These are phyloP conservation scores for Leccinum proliferum DNA, from an alignment of 1,284 basidiomycete genomes.

Conservation along the genomic window DNA sequence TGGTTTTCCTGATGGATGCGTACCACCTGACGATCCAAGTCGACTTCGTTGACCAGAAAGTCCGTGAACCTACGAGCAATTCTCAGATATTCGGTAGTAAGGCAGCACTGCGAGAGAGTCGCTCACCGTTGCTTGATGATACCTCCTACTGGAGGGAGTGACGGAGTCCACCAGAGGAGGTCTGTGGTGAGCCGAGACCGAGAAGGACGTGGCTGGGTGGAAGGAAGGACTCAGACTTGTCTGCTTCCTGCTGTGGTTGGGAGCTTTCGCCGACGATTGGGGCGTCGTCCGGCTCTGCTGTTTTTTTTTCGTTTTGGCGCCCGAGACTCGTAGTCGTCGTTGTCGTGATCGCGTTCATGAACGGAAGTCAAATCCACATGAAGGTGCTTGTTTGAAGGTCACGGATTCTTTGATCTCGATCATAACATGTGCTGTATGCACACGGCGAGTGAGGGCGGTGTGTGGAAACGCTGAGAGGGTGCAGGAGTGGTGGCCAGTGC, in stretches of 20 bases:
- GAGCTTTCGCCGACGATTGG: slow-evolving; percentile 5
- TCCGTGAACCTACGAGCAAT: slow-evolving; percentile 75
- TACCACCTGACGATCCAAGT: slow-evolving; percentile 71
- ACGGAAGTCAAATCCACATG: slow-evolving; percentile 31
- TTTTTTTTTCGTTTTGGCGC: slow-evolving; percentile 41
- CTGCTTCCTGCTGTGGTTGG: slow-evolving; percentile 5
- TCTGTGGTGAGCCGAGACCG: slow-evolving; percentile 37
- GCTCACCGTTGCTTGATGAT: slow-evolving; percentile 92
- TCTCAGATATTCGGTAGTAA: slow-evolving; percentile 6
- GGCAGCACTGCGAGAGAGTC: slow-evolving; percentile 1
- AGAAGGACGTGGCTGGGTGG: slow-evolving; percentile 70
- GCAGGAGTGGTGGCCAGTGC: too few species aligned
- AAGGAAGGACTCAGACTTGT: slow-evolving; percentile 39
- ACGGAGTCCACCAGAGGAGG: slow-evolving; percentile 28
- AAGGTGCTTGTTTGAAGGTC: not conserved
- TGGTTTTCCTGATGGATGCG: slow-evolving; percentile 40
- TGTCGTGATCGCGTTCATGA: slow-evolving; percentile 43
- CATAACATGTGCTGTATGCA: slow-evolving; percentile 20
- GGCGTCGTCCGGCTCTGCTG: slow-evolving; percentile 30
- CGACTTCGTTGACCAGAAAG: slow-evolving; percentile 89
- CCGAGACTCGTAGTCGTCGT: slow-evolving; percentile 37
- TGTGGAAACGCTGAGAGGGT: too few species aligned
- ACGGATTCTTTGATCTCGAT: not conserved
- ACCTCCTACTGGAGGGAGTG: slow-evolving; percentile 74
- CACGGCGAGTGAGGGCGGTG: too few species aligned